Base-by-base conservation (phyloP, 768 basidiomycete species). In the Rhodosporidiobolus sp. region DNA sequence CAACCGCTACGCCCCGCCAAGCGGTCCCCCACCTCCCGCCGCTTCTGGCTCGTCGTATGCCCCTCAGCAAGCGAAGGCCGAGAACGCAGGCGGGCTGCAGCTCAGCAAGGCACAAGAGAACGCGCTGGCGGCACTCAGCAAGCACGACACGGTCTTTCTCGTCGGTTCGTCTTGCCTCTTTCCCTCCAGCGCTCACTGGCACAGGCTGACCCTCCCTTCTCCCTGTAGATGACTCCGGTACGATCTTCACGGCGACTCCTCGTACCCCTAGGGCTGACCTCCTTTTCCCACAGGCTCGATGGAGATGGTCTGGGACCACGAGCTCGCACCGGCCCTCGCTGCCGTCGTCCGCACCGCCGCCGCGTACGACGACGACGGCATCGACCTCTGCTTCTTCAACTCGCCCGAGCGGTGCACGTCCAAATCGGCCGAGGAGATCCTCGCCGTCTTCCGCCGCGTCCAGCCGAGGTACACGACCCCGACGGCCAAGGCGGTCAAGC, bases 321-420 rank as follows among this genome's bases (percentile, higher is more conserved):
- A 24, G 26, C n/a, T 64, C n/a, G 63, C 53, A n/a, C 35, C 38
- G 1, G 53, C 53, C 11, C 43, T 54, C 38, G 24, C 12, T 7
- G 53, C 12, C 10, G 63, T 46, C 8, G 52, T 64, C 11, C 7
- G 22, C 10, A 64, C 63, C 38, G 46, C 63, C 0, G 30, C 20
- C 16, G 24, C 7, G 8, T 54, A 52, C 32, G 63, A 54, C 49
- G 48, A 49, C 5, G 69, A 70, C 69, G 69, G 69, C 11, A 50
- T 70, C 69, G 69, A 70, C 50, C 32, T 70, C 26, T 12, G 24
- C 54, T 77, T 75, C 63, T 76, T 76, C 77, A 77, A 77, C 61
- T 63, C 67, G 19, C 35, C 9, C 10, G 57, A 43, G 12, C 52
- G 38, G 8, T 50, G 54, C 24, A 65, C 63, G 43, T 38, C 67